Evolutionary conservation across 1,284 basidiomycete species (phyloP), one percentile per base, ranked within the genome.

Genomic region (Entoloma clypeatum): DNA sequence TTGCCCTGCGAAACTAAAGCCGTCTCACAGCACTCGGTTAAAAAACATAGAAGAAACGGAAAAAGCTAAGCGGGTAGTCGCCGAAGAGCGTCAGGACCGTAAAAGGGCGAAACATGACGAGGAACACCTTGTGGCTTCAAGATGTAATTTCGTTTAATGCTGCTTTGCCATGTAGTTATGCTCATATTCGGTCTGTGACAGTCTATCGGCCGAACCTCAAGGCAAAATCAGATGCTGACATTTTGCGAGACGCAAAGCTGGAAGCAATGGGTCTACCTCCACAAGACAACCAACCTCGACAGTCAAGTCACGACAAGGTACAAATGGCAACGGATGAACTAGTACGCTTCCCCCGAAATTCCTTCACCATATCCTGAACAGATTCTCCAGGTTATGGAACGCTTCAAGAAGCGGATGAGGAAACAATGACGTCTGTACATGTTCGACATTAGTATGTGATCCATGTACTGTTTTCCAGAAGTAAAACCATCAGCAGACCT

Each of bases 41-140:
- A 86, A 86, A 62, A 98, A 97, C 59, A 98, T 99, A 34, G 92
- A 96, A 59, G 87, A 94, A 43, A 99, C 95, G 0, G 95, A 98
- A 60, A 92, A 89, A 52, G 95, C 93, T 0, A 97, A 97, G 64
- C 75, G 91, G 1, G 70, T 76, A 11, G 82, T 94, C 23, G 79
- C 84, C 2, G 90, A 96, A 47, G 74, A 79, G 41, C 73, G 81
- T 23, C 77, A 79, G 39, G 77, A 77, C 8, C 67, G 67, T 28
- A 75, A 72, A 51, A 75, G 67, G 50, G 59, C 65, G 19, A 74
- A 71, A 11, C 74, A 75, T 18, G 86, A 90, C 44, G 85, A 90
- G 52, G 85, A 81, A 30, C 85, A 86, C 56, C 78, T 92, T 34
- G 84, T 84, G 7, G 82, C 86, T 10, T 76, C 86, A 7, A 78